These are phyloP conservation scores for Pestalotiopsis sp. DNA, from an alignment of 2,329 filamentous ascomycete genomes.

Conservation along the genomic window DNA sequence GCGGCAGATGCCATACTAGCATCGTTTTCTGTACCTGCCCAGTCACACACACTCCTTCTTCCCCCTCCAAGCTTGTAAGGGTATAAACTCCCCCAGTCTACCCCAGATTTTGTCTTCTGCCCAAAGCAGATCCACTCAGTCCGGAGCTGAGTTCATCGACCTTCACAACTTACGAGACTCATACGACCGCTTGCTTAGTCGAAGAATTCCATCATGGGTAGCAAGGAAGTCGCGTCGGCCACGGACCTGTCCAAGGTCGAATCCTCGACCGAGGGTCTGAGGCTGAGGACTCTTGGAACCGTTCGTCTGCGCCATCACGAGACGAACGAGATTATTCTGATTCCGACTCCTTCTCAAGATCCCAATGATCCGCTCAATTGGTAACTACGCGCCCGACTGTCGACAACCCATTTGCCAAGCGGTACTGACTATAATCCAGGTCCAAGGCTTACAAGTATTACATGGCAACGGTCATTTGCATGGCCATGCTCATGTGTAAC, in stretches of 20 bases:
- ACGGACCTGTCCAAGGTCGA: slow-evolving; percentile 6
- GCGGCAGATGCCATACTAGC: too few relatives aligned
- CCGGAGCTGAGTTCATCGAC: not conserved
- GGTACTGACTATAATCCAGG: slow-evolving; percentile 29
- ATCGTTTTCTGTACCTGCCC: not conserved
- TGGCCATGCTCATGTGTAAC: slow-evolving; percentile 59
- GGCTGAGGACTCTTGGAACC: slow-evolving; percentile 38
- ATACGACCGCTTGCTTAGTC: not conserved
- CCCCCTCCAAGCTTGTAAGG: not conserved
- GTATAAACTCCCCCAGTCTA: not conserved
- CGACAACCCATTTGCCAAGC: not conserved
- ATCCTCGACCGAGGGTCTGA: slow-evolving; percentile 7
- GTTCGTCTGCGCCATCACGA: slow-evolving; percentile 43
- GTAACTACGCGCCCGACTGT: slow-evolving; percentile 16
- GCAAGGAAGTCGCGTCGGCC: slow-evolving; percentile 1
- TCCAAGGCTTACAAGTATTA: slow-evolving; percentile 51
- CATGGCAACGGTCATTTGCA: slow-evolving; percentile 50
- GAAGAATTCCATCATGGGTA: slow-evolving; percentile 12
- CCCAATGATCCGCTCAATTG: slow-evolving; percentile 41
- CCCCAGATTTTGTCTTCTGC: slow-evolving; percentile 1
- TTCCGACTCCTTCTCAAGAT: slow-evolving; percentile 36
- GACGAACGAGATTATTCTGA: slow-evolving; percentile 39
- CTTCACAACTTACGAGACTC: not conserved
- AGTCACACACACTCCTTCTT: not conserved
- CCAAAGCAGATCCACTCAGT: not conserved